These are phyloP conservation scores for Phialemonium atrogriseum DNA, from an alignment of 2,329 filamentous ascomycete genomes.

Conservation along the genomic window DNA sequence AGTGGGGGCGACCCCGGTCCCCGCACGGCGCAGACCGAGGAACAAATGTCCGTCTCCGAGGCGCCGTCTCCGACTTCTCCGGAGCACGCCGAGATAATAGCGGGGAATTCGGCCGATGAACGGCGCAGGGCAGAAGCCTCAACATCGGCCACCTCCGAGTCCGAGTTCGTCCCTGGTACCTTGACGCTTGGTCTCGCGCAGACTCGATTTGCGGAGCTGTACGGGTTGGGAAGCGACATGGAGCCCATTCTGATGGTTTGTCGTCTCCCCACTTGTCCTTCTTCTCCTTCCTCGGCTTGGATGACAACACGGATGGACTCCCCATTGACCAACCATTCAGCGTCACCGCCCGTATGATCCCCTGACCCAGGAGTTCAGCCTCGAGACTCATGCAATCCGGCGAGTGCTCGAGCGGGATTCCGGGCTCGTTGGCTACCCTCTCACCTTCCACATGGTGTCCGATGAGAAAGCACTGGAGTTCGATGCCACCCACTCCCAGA, in stretches of 20 bases:
- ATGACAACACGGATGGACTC: too few relatives aligned
- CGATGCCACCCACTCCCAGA: slow-evolving; percentile 15
- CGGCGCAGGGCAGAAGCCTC: too few relatives aligned
- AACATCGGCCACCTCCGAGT: slow-evolving; percentile 7
- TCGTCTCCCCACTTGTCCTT: too few relatives aligned
- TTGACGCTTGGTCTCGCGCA: slow-evolving; percentile 16
- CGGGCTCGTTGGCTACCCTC: slow-evolving; percentile 21
- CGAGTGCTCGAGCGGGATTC: slow-evolving; percentile 12
- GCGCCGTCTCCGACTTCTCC: too few relatives aligned
- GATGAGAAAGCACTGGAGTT: slow-evolving; percentile 20
- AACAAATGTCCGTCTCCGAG: too few relatives aligned
- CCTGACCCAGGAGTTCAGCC: slow-evolving; percentile 5
- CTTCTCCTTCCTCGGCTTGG: too few relatives aligned
- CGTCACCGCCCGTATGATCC: slow-evolving; percentile 7
- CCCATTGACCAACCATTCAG: too few relatives aligned
- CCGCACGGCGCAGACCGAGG: too few relatives aligned
- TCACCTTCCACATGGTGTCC: slow-evolving; percentile 24
- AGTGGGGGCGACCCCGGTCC: too few relatives aligned
- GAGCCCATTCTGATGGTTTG: slow-evolving; percentile 21
- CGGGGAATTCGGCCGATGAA: too few relatives aligned
- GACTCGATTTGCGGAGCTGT: slow-evolving; percentile 21
- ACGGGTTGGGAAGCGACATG: slow-evolving; percentile 24
- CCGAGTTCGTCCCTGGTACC: slow-evolving; percentile 4
- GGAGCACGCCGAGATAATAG: too few relatives aligned
- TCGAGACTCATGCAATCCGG: slow-evolving; percentile 8